Evolutionary conservation across 2,329 filamentous ascomycete species (phyloP).

Genomic region (Trichophyton benhamiae): DNA sequence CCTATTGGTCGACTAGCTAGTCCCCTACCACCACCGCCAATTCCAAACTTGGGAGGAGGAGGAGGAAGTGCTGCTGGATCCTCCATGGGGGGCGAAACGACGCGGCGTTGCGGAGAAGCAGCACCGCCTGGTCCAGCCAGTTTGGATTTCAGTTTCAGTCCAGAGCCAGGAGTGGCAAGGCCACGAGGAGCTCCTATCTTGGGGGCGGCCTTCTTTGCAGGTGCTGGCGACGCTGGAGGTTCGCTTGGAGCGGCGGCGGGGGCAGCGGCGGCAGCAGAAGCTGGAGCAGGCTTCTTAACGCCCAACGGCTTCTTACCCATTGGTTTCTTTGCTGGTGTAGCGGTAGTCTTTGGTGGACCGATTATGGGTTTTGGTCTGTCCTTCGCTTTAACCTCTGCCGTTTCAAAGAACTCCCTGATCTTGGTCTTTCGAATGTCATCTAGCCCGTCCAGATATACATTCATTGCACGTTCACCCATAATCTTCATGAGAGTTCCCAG

Average conservation of each 20-base stretch:
- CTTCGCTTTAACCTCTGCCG: conserved; percentile 73
- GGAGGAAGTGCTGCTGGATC: conserved; percentile 28
- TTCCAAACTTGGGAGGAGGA: conserved; percentile 49
- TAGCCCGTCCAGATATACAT: conserved; percentile 74
- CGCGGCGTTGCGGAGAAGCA: conserved; percentile 31
- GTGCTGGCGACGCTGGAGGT: conserved; percentile 34
- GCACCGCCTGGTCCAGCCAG: conserved; percentile 31
- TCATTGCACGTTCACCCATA: conserved; percentile 92
- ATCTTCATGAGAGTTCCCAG: conserved; percentile 97
- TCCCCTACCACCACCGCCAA: conserved; percentile 50
- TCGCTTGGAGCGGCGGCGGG: conserved; percentile 43
- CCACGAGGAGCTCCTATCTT: conserved; percentile 34
- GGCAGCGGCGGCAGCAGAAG: conserved; percentile 14
- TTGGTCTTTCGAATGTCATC: conserved; percentile 94
- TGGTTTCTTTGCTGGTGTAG: conserved; percentile 36
- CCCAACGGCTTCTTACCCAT: conserved; percentile 43
- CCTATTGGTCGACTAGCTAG: conserved; percentile 75
- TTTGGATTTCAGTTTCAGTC: conserved; percentile 34
- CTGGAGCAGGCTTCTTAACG: conserved; percentile 38
- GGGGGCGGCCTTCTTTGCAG: conserved; percentile 39
- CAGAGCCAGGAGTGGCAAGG: conserved; percentile 31
- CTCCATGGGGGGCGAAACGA: conserved; percentile 35
- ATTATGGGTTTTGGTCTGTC: conserved; percentile 74
- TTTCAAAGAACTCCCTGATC: conserved; percentile 81
- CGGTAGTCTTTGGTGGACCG: conserved; percentile 46